These are phyloP conservation scores for Calonectria leucothoes DNA, from an alignment of 2,329 filamentous ascomycete species.

Conservation along the genomic window DNA sequence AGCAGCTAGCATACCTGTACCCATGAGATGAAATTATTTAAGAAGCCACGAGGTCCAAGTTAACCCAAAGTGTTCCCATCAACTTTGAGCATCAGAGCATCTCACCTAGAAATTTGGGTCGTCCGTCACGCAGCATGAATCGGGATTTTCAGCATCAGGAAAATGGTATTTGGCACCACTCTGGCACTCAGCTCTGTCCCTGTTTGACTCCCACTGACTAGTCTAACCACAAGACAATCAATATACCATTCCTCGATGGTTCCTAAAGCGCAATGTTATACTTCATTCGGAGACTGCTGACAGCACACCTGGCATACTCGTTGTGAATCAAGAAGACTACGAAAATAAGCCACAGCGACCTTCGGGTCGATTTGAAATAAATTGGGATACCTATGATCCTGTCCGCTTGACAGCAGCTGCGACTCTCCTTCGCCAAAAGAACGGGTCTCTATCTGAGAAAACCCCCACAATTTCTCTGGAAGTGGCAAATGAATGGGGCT, in stretches of 20 bases:
- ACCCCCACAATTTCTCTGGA: not conserved
- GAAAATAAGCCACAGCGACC: not conserved
- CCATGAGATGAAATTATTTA: not conserved
- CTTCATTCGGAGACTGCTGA: not conserved
- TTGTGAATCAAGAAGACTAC: not conserved
- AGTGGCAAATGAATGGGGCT: not conserved
- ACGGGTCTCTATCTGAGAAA: not conserved
- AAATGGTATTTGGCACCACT: not conserved
- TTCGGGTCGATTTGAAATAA: not conserved
- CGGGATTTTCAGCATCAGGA: not conserved
- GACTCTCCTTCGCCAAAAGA: not conserved
- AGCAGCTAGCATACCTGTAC: not conserved
- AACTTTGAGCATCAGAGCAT: not conserved
- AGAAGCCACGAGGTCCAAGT: not conserved
- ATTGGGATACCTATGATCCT: not conserved
- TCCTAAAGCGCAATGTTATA: not conserved
- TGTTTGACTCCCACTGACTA: not conserved
- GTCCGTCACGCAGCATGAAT: not conserved
- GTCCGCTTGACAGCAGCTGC: not conserved
- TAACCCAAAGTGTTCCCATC: not conserved
- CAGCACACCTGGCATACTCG: not conserved
- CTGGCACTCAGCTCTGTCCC: rapidly evolving
- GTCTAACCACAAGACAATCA: not conserved
- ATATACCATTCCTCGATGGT: not conserved
- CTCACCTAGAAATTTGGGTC: no score